These are phyloP conservation scores for Glonium stellatum DNA, from an alignment of 495 filamentous ascomycete genomes.

Conservation along the genomic window DNA sequence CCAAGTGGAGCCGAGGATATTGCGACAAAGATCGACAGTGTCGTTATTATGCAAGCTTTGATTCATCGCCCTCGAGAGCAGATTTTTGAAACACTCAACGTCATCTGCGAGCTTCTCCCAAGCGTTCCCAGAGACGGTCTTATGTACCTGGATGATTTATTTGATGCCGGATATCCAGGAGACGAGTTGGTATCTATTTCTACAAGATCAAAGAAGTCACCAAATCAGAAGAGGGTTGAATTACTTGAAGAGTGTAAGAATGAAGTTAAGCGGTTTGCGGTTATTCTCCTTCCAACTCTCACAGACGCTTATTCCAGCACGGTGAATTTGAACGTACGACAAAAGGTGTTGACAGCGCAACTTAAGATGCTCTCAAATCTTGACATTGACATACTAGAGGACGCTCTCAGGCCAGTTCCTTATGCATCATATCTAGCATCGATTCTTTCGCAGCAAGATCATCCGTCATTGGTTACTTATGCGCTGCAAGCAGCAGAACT, in stretches of 20 bases:
- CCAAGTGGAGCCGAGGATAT: constrained; percentile 72
- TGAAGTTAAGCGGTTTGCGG: constrained; percentile 83
- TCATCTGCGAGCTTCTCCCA: constrained; percentile 93
- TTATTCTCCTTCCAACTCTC: constrained; percentile 91
- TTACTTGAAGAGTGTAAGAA: constrained; percentile 72
- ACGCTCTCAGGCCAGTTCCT: constrained; percentile 80
- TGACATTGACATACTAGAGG: constrained; percentile 72
- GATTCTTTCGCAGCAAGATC: constrained; percentile 93
- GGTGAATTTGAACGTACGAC: constrained; percentile 93
- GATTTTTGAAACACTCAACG: constrained; percentile 93
- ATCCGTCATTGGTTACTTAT: constrained; percentile 74
- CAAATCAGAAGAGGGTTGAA: constrained; percentile 70
- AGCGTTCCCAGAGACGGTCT: constrained; percentile 48
- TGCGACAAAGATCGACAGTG: constrained; percentile 87
- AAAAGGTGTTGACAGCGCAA: constrained; percentile 91
- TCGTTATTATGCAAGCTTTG: constrained; percentile 96
- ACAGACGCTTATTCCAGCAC: constrained; percentile 98
- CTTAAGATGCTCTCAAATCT: constrained; percentile 98
- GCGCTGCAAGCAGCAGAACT: constrained; percentile 86
- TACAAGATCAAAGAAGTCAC: constrained; percentile 47
- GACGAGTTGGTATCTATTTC: constrained; percentile 36
- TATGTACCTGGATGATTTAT: constrained; percentile 47
- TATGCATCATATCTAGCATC: constrained; percentile 97
- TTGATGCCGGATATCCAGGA: constrained; percentile 43
- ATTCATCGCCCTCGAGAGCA: constrained; percentile 97